phyloP scores from a whole-genome alignment of 192 early-diverging fungal genomes.

The Geranomyces variabilis region DNA sequence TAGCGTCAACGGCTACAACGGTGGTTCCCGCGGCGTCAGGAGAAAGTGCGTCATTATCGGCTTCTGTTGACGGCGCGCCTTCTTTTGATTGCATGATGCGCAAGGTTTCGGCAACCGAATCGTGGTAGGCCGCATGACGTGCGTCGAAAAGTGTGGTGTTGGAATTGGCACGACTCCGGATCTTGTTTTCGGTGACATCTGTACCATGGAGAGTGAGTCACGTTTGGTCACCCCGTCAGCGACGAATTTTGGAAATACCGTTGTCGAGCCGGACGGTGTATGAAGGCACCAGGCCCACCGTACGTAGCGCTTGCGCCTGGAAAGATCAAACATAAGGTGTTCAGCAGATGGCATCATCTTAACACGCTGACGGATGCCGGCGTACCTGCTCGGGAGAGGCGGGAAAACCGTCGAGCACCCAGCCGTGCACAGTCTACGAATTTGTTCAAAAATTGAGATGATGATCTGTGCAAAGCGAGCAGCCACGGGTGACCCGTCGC shows the following conservation, averaged over 20 bases:
- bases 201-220: not conserved
- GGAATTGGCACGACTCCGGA: not conserved
- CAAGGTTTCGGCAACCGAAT: slow-evolving; percentile 44
- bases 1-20: slow-evolving; percentile 36
- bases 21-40: slow-evolving; percentile 5
- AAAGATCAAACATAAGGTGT: not conserved
- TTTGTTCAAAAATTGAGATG: not conserved
- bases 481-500: not conserved
- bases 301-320: slow-evolving; percentile 36
- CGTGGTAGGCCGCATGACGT: slow-evolving; percentile 46
- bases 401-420: slow-evolving; percentile 62
- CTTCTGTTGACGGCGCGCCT: not conserved
- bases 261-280: slow-evolving; percentile 38
- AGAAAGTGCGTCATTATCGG: too few species aligned
- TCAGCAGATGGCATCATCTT: not conserved
- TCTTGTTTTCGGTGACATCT: slow-evolving; percentile 5
- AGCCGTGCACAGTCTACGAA: slow-evolving; percentile 34
- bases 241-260: slow-evolving; percentile 12
- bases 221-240: too few species aligned
- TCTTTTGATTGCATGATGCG: slow-evolving; percentile 30
- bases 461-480: too few species aligned
- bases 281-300: slow-evolving; percentile 39
- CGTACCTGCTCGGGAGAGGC: slow-evolving; percentile 50
- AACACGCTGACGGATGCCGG: not conserved
- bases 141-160: slow-evolving; percentile 48